Evolutionary conservation across 768 basidiomycete genomes (phyloP), one percentile per base, ranked within the genome.

Genomic region (Termitomyces sp.): DNA sequence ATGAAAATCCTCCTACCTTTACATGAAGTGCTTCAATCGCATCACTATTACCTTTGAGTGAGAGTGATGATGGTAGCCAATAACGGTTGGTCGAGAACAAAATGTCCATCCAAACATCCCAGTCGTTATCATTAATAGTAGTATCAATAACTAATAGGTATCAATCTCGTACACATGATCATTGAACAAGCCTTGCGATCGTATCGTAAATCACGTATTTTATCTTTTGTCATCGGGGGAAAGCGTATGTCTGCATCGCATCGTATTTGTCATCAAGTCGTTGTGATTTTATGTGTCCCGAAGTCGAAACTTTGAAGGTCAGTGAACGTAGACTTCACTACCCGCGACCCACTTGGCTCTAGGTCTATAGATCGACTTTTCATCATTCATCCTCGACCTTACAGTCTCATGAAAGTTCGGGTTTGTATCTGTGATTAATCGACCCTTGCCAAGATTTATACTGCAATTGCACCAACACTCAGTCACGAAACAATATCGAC

Each of bases 341-440:
- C 81, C 76, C 3, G 63, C 58, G 30, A 62, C 68, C 76, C 80
- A 89, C 45, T 55, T 65, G 38, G 88, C 88, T 36, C 72, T 75
- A 8, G 89, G 88, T 45, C 65, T 75, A 67, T 91, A 90, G 20
- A 77, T 75, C 54, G 84, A 66, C 3, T 65, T 63, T 52, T 69
- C 18, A 59, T 77, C 74, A 18, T 73, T 68, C 73, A 84, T 84
- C 46, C 89, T 79, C 59, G 78, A 66, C 69, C 79, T 77, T 36
- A 92, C 90, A 6, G 82, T 83, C 40, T 73, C 64, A 63, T 91
- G 89, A 65, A 91, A 85, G 9, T 75, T 76, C 0, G 88, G 86
- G 4, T 73, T 60, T 22, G 60, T 51, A 45, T 73, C 74, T 7
- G 67, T 63, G 54, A 90, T 79, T 16, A 66, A 60, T 13, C 89